Conservation (phyloP, 2,329 filamentous ascomycete genomes). For the Verticillium nonalfalfae region DNA sequence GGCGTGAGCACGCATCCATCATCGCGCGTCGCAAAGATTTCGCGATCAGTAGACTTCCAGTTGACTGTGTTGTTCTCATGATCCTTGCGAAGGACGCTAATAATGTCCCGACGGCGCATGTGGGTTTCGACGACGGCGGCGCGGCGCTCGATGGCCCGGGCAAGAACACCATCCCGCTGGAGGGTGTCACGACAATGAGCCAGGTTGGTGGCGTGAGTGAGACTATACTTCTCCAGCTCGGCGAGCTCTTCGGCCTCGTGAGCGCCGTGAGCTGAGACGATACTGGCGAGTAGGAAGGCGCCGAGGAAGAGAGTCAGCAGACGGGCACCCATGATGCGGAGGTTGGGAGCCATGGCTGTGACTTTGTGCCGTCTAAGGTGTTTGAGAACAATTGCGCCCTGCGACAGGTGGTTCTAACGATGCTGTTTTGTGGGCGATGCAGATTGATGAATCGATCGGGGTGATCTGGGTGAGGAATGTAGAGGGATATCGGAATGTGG, state of each 20-base stretch:
- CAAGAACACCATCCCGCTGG: not conserved
- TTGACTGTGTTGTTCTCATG: constrained; percentile 4
- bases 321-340: not conserved
- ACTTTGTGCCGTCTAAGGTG: not conserved
- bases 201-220: constrained; percentile 2
- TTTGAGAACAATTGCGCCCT: too few relatives aligned
- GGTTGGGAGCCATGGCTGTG: not conserved
- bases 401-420: not conserved
- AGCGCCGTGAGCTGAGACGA: not conserved
- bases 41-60: not conserved
- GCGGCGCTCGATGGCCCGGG: constrained; percentile 2
- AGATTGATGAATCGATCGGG: not conserved
- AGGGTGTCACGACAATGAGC: constrained; percentile 3
- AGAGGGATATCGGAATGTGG: not conserved
- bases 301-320: not conserved
- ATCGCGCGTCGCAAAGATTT: constrained; percentile 5
- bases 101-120: not conserved
- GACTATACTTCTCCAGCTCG: constrained; percentile 1
- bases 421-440: not conserved
- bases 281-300: too few relatives aligned
- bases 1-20: constrained; percentile 1
- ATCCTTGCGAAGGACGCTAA: constrained; percentile 1
- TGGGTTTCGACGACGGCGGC: not conserved
- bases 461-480: not conserved
- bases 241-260: not conserved